Evolutionary conservation across 371 early-diverging fungal species (phyloP).

Genomic region (Rhizomucor pusillus): DNA sequence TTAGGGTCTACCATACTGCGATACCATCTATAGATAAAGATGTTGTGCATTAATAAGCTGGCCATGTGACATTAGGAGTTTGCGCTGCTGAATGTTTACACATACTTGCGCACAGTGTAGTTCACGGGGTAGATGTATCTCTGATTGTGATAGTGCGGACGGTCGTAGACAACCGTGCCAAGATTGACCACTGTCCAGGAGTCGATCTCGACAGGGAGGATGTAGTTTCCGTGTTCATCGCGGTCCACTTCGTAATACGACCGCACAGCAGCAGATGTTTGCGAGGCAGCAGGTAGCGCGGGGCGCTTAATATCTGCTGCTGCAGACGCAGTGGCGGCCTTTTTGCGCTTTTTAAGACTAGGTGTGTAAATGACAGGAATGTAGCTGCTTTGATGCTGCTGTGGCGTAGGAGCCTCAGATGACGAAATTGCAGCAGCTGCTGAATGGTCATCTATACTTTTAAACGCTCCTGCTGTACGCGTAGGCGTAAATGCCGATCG

Average conservation of each 20-base stretch:
- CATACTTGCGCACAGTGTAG: slow-evolving; percentile 64
- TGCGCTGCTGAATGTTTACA: slow-evolving; percentile 1
- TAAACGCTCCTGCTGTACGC: no score
- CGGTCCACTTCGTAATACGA: slow-evolving; percentile 55
- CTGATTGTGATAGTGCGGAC: slow-evolving; percentile 85
- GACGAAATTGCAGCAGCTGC: no score
- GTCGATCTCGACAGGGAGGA: slow-evolving; percentile 81
- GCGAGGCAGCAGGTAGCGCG: slow-evolving; percentile 5
- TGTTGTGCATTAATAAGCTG: background rate
- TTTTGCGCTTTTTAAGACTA: slow-evolving; percentile 27
- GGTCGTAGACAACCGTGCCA: slow-evolving; percentile 77
- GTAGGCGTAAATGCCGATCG: no score
- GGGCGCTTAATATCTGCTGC: slow-evolving; percentile 7
- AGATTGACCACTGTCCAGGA: slow-evolving; percentile 74
- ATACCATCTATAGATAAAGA: slow-evolving; percentile 54
- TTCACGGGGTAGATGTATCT: slow-evolving; percentile 94
- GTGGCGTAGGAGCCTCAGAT: background rate
- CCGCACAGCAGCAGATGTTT: slow-evolving; percentile 35
- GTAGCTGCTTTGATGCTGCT: background rate
- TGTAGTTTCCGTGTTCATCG: slow-evolving; percentile 70
- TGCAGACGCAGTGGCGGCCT: slow-evolving; percentile 12
- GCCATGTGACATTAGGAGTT: no score
- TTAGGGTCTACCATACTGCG: slow-evolving; percentile 78
- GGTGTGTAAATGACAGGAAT: slow-evolving; percentile 32
- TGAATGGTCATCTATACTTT: no score